Base-by-base conservation (phyloP, 139 green algal species). In the Chlorella sp. region DNA sequence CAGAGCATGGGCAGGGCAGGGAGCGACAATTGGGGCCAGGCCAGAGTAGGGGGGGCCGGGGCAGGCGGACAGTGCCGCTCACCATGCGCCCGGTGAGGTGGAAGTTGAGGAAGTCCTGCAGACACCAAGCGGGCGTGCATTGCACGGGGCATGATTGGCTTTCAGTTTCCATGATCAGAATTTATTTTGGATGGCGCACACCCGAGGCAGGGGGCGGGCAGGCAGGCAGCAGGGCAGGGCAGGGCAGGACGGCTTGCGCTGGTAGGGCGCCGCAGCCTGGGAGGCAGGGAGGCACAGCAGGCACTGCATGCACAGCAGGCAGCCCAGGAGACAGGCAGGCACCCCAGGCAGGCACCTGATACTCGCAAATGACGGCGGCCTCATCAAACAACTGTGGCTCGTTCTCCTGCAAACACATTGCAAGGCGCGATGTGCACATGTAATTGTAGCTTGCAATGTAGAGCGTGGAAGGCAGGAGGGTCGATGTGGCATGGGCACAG, bases 101-200 rank as follows among this genome's bases (percentile, higher is more conserved):
- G 57, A 95, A 90, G 83, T 97, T 97, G 32, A 97, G 88, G 69
- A 92, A 98, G 88, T 97, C 95, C 93, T 96, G 92, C 28, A n/a
- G 11, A 0, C 11, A 32, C 71, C 14, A 39, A 19, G 71, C 9
- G 48, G 48, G 48, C 9, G 48, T 57, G n/a, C 9, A 57, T 57
- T 57, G 48, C 48, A 57, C 48, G 48, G 48, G 48, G 48, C 9
- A 57, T 5, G 48, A 9, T 57, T 9, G 48, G 48, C 5, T 57
- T 57, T 57, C 48, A 9, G 5, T 57, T 5, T 57, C 9, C 7
- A 57, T 9, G 7, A 57, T 57, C n/a, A n/a, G n/a, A n/a, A n/a
- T n/a, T n/a, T n/a, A n/a, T n/a, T n/a, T n/a, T 73, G 66, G 66
- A 24, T 73, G 66, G 32, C 66, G 22, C 68, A 36, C 68, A 36